phyloP scores from a whole-genome alignment of 1,284 basidiomycete species.

The Nidula niveotomentosa region DNA sequence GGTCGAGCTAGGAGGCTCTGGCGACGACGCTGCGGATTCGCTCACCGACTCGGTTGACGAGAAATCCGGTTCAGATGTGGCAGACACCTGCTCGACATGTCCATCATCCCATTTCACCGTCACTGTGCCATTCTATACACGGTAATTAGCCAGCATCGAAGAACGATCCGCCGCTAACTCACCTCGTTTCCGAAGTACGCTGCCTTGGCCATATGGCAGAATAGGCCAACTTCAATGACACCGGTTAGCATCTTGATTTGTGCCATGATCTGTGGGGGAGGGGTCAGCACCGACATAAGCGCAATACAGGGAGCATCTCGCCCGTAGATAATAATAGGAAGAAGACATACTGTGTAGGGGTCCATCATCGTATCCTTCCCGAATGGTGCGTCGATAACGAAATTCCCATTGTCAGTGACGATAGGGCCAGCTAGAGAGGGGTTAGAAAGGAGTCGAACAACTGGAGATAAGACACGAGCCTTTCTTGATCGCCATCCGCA shows the following conservation, averaged over 20 bases:
- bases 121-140: slow-evolving; percentile 52
- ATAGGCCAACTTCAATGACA: slow-evolving; percentile 96
- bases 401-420: slow-evolving; percentile 95
- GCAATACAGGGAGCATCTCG: not conserved
- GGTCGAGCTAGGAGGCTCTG: too few species aligned
- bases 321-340: not conserved
- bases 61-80: not conserved
- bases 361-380: slow-evolving; percentile 66
- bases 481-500: slow-evolving; percentile 86
- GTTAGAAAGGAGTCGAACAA: not conserved
- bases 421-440: slow-evolving; percentile 76
- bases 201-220: slow-evolving; percentile 91
- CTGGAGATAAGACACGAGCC: slow-evolving; percentile 21
- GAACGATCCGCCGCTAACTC: slow-evolving; percentile 15
- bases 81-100: slow-evolving; percentile 34
- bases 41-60: too few species aligned
- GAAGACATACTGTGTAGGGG: slow-evolving; percentile 59
- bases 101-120: slow-evolving; percentile 52
- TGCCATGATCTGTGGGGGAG: slow-evolving; percentile 55
- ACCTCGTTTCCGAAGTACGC: slow-evolving; percentile 97
- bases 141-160: slow-evolving; percentile 1
- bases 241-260: slow-evolving; percentile 91
- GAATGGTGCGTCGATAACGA: slow-evolving; percentile 93
- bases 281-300: not conserved
- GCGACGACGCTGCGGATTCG: too few species aligned